These are phyloP conservation scores for Fusarium gaditjirri DNA, from an alignment of 2,329 filamentous ascomycete species.

Conservation along the genomic window DNA sequence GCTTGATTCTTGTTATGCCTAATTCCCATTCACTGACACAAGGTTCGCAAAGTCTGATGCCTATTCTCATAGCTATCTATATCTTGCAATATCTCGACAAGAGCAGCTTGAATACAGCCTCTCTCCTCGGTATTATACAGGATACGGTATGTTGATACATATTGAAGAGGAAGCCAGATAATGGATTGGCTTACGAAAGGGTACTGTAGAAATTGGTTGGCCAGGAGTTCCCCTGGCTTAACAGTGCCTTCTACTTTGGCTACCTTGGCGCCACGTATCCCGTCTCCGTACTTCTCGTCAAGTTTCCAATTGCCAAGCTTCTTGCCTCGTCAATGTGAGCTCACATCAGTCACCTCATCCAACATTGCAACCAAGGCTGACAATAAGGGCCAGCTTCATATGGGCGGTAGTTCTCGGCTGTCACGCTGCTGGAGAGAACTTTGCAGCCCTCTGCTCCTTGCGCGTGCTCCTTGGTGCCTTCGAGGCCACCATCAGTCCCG, in stretches of 20 bases:
- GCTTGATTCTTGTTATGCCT: rapidly evolving
- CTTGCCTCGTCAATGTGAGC: not conserved
- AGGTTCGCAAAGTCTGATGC: not conserved
- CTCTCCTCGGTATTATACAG: not conserved
- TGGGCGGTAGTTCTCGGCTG: not conserved
- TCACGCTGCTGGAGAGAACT: not conserved
- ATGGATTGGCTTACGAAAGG: not conserved
- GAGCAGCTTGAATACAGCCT: not conserved
- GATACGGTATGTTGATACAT: not conserved
- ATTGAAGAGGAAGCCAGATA: too few species aligned
- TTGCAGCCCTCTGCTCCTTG: not conserved
- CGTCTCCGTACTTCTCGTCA: not conserved
- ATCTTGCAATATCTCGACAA: not conserved
- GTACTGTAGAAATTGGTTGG: not conserved
- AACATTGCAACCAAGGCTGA: rapidly evolving
- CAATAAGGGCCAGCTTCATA: rapidly evolving
- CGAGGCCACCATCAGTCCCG: not conserved
- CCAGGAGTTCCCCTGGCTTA: not conserved
- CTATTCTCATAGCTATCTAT: not conserved
- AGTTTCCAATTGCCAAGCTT: not conserved
- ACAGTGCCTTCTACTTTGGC: not conserved
- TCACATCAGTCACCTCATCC: too few species aligned
- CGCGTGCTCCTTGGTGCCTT: not conserved
- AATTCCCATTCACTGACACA: not conserved
- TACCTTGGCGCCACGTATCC: not conserved